Conservation (phyloP, 2,329 filamentous ascomycete genomes). For the Zymoseptoria pseudotritici region DNA sequence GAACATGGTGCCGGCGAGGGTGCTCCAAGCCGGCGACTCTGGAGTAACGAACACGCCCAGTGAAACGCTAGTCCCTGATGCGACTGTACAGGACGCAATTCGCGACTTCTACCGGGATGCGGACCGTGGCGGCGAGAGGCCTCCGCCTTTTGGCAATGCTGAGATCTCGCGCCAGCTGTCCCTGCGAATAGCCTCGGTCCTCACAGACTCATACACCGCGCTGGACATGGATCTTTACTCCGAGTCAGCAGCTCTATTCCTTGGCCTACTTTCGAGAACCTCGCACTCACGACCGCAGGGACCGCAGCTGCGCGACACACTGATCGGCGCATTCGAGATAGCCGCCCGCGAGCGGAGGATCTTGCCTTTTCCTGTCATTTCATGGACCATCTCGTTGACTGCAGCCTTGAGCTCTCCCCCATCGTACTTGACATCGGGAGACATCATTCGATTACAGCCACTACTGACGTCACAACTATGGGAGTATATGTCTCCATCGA, state of each 20-base stretch:
- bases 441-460: conserved; percentile 57
- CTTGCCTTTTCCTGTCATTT: conserved; percentile 17
- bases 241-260: conserved; percentile 2
- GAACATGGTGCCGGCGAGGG: conserved; percentile 8
- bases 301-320: not conserved
- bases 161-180: conserved; percentile 1
- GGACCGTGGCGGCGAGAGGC: not conserved
- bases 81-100: conserved; percentile 2
- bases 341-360: not conserved
- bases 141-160: not conserved
- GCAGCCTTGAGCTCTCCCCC: conserved; percentile 3
- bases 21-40: conserved; percentile 4
- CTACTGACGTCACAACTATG: conserved; percentile 67
- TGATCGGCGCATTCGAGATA: not conserved
- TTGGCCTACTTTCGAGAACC: conserved; percentile 4
- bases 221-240: conserved; percentile 5
- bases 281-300: not conserved
- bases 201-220: not conserved
- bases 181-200: not conserved
- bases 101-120: conserved; percentile 9
- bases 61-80: not conserved
- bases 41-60: not conserved
- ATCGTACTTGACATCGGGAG: conserved; percentile 22
- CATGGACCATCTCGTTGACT: conserved; percentile 17
- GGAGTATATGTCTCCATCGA: conserved; percentile 70